phyloP scores from a whole-genome alignment of 805 yeast species.

The Yarrowia alimentaria region DNA sequence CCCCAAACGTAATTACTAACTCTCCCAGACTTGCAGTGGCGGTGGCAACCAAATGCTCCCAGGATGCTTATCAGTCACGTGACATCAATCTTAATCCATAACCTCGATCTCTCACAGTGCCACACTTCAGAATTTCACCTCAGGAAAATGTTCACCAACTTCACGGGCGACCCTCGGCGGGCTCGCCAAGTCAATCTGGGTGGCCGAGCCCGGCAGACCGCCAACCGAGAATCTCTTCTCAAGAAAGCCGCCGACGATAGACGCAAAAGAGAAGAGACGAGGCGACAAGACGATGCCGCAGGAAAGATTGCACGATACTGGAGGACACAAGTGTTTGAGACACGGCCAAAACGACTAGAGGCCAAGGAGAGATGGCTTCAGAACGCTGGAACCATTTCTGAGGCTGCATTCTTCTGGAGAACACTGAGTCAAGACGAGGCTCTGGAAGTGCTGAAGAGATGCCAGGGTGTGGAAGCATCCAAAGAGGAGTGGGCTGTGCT shows the following conservation, averaged over 20 bases:
- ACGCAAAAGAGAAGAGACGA: constrained; percentile 57
- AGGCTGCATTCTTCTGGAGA: constrained; percentile 4
- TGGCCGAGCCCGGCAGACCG: constrained; percentile 44
- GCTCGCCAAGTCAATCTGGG: constrained; percentile 65
- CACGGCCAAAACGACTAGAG: background rate
- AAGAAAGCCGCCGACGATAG: constrained; percentile 67
- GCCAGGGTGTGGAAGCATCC: background rate
- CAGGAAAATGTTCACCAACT: constrained; percentile 44
- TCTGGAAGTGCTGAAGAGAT: background rate
- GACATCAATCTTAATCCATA: background rate
- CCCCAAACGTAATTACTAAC: too few species aligned
- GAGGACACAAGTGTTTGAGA: constrained; percentile 10
- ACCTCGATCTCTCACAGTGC: constrained; percentile 7
- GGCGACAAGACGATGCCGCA: constrained; percentile 52
- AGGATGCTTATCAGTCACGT: constrained; percentile 21
- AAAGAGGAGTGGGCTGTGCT: constrained; percentile 2
- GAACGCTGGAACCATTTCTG: background rate
- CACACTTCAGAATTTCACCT: background rate
- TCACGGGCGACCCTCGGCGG: constrained; percentile 62
- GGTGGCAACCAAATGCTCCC: background rate
- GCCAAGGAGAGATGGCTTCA: background rate
- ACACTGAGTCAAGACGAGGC: constrained; percentile 1
- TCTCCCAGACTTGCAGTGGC: constrained; percentile 11
- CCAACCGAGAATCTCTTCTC: constrained; percentile 47
- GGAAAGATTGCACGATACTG: constrained; percentile 47